Base-by-base conservation (phyloP, 1,139 yeast species). In the Yamadazyma atlantica region DNA sequence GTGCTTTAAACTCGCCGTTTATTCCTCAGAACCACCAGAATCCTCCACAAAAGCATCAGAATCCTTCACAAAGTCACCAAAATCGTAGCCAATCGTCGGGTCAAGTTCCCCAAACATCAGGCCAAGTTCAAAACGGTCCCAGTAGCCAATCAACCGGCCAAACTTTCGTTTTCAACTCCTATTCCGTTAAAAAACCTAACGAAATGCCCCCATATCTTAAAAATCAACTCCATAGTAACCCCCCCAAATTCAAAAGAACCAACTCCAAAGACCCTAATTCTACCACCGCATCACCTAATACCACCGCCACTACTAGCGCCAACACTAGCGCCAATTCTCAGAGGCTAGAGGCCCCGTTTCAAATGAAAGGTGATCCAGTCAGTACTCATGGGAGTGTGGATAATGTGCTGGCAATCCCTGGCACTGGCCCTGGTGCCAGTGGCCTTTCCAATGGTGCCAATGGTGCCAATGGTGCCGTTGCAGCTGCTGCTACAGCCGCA, bases 251-350 rank as follows among this genome's bases (percentile, higher is more conserved):
- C 6, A 43, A 26, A 16, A 42, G 45, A 24, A 28, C 39, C 3
- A 19, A 18, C 32, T 30, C 40, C 10, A 42, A 33, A 29, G 19
- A 28, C 5, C 18, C 32, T 15, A 24, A 19, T 19, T 6, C 29
- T 33, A 21, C 50, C 74, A 37, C 77, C n/a, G 18, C 24, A 10
- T 17, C 15, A 13, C 26, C 32, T 14, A 24, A 19, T 19, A 9
- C 29, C 34, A 21, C 50, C 74, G 37, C 77, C n/a, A 13, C 24
- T 7, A 13, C 15, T 10, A 30, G 27, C 11, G 13, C 33, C 11
- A 18, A 29, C n/a, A 11, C 33, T 18, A 19, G 14, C 12, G 14
- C 31, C 17, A 22, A 23, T 11, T 32, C 35, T 13, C 27, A 19
- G 29, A 12, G 32, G 28, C 26, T 42, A 18, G 43, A 41, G 7